A percentile compares a stretch with the other conserved stretches of the same genome.
Evolutionary conservation across 2,329 filamentous ascomycete genomes (phyloP).

Genomic region (Penicillium sp.): DNA sequence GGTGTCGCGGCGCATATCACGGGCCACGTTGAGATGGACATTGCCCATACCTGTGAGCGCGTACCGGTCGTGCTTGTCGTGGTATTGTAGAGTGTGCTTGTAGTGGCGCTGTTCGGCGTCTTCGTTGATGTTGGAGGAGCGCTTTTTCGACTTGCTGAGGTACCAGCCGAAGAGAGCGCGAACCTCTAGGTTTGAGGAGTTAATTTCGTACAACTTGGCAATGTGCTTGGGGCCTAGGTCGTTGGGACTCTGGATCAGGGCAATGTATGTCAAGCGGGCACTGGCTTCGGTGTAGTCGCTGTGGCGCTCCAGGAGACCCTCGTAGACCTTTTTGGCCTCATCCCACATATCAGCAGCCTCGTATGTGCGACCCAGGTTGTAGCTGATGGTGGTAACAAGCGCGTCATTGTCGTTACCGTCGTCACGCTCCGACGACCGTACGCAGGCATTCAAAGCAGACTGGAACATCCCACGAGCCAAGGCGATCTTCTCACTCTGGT

Average conservation of each 20-base stretch:
- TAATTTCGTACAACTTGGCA: slow-evolving; percentile 79
- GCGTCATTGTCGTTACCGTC: slow-evolving; percentile 82
- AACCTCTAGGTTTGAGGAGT: slow-evolving; percentile 84
- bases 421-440: slow-evolving; percentile 75
- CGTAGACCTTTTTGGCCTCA: slow-evolving; percentile 85
- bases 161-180: slow-evolving; percentile 95
- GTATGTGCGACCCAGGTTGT: slow-evolving; percentile 91
- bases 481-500: slow-evolving; percentile 79
- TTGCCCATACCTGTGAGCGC: slow-evolving; percentile 97
- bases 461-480: slow-evolving; percentile 86
- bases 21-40: slow-evolving; percentile 80
- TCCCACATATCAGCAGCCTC: slow-evolving; percentile 80
- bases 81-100: slow-evolving; percentile 91
- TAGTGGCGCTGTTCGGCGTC: slow-evolving; percentile 92
- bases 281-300: slow-evolving; percentile 90
- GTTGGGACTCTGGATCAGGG: slow-evolving; percentile 74
- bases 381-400: slow-evolving; percentile 92
- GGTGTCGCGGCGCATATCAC: slow-evolving; percentile 90
- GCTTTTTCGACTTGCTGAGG: slow-evolving; percentile 83
- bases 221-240: slow-evolving; percentile 87
- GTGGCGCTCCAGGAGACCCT: slow-evolving; percentile 80
- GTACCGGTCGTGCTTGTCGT: slow-evolving; percentile 98
- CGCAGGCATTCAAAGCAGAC: slow-evolving; percentile 83
- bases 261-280: slow-evolving; percentile 86
- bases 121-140: slow-evolving; percentile 76